Evolutionary conservation across 805 yeast genomes (phyloP).

Genomic region (Limtongia smithiae): DNA sequence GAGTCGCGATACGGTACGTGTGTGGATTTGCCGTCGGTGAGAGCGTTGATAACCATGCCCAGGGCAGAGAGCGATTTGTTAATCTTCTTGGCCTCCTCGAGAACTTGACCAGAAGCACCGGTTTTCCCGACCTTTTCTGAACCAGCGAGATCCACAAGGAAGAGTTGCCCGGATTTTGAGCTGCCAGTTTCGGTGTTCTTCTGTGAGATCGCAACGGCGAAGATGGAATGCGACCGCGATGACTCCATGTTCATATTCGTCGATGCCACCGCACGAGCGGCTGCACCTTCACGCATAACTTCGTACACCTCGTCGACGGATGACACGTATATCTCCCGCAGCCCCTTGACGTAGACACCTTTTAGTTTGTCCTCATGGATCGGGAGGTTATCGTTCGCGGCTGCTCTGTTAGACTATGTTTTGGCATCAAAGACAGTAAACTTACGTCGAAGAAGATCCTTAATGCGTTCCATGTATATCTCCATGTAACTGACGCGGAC

Average conservation of each 20-base stretch:
- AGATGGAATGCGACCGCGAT: conserved; percentile 77
- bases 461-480: conserved; percentile 71
- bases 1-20: conserved; percentile 78
- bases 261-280: conserved; percentile 52
- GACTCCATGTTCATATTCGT: conserved; percentile 62
- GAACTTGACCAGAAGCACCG: conserved; percentile 68
- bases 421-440: not conserved
- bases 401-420: not conserved
- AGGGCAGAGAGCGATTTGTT: conserved; percentile 73
- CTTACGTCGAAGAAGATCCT: conserved; percentile 58
- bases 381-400: conserved; percentile 40
- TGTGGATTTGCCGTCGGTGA: conserved; percentile 63
- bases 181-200: conserved; percentile 53
- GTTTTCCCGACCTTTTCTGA: conserved; percentile 76
- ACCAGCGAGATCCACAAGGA: conserved; percentile 82
- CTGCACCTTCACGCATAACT: conserved; percentile 57
- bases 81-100: conserved; percentile 82
- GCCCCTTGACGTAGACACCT: conserved; percentile 70
- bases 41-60: conserved; percentile 75
- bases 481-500: conserved; percentile 75
- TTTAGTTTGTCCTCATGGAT: conserved; percentile 62
- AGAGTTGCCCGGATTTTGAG: conserved; percentile 59
- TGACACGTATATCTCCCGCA: conserved; percentile 59
- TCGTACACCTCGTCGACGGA: conserved; percentile 55
- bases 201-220: conserved; percentile 65